Base-by-base conservation (phyloP, 169 alveolate species). In the Plasmodium vinckei region DNA sequence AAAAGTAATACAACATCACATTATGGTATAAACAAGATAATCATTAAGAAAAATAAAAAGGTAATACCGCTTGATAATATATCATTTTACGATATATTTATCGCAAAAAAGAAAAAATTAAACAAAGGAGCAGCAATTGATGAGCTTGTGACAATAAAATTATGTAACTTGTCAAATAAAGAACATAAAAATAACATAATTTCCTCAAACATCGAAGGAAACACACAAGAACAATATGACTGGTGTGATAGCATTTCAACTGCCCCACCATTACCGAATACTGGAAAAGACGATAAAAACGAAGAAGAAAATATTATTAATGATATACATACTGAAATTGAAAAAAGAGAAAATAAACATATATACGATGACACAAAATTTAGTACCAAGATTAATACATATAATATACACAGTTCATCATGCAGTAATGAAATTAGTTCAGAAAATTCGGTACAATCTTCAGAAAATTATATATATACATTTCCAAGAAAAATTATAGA, bases 331-430 rank as follows among this genome's bases (percentile, higher is more conserved):
- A 51, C n/a, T 15, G 59, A 51, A 15, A 51, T 15, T 51, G 23
- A 51, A 51, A 15, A 51, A 51, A 15, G 59, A 1, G 59, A 51
- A 51, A 51, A 15, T 0, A 21, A 12, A 15, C 19, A 25, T 21
- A 44, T 19, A n/a, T 25, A 13, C 9, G n/a, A 13, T 27, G 17
- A 47, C 9, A 27, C 12, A 25, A 46, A 72, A 25, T 54, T 9
- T 23, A 0, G 25, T 15, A 72, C 19, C n/a, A 56, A 12, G 9
- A 61, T 54, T n/a, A 63, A 47, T 61, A 73, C 73, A 21, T 77
- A 77, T 47, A 77, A 77, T 57, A 77, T 77, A 53, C 77, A 77
- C 57, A 77, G 88, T 53, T 54, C 68, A 5, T 77, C 77, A 9
- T 47, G 56, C 3, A 42, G 56, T 13, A 49, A 46, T 57, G 75